Base-by-base conservation (phyloP, 768 basidiomycete genomes). In the Thelephora ganbajun region DNA sequence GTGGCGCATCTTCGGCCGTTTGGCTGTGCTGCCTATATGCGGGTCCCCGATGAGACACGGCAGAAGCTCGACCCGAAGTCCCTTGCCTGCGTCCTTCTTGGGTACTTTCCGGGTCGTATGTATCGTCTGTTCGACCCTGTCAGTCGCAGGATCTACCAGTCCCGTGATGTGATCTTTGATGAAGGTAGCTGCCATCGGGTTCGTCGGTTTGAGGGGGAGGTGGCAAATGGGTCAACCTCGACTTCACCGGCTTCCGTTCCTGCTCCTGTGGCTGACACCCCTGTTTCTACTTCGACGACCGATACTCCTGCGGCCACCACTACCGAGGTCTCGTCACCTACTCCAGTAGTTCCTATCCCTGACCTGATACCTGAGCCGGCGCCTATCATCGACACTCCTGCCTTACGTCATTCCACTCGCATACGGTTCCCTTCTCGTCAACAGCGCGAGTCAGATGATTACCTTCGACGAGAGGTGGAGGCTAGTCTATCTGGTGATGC, bases 61-160 rank as follows among this genome's bases (percentile, higher is more conserved):
- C 16, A 9, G 1, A 57, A 57, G 16, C 54, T 57, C 11, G 47
- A 49, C 3, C 22, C 46, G 0, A 55, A 51, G 14, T 53, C 54
- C 3, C 11, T 46, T 5, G 50, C 47, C 18, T 54, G 49, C 43
- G 44, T 30, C 2, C 47, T 53, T 35, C 18, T 56, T 2, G 55
- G 55, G 6, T 55, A 53, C 36, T 54, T 35, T 20, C 36, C 36
- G 14, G 5, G 36, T 5, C 2, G 47, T 13, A 48, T 51, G 19
- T 56, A 53, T 42, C 42, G 49, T n/a, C 37, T 53, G 30, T 18
- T 44, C 6, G 30, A 53, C 34, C 42, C 34, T 30, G 3, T 46
- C 11, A 48, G 22, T 19, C 16, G 47, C 14, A 41, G 35, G 16
- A 14, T 48, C 36, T 37, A 45, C 33, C 37, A 51, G 44, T 53